A percentile compares a stretch with the other conserved stretches of the same genome.
Conservation (phyloP, 2,329 filamentous ascomycete species). For the Aspergillus nomiae region DNA sequence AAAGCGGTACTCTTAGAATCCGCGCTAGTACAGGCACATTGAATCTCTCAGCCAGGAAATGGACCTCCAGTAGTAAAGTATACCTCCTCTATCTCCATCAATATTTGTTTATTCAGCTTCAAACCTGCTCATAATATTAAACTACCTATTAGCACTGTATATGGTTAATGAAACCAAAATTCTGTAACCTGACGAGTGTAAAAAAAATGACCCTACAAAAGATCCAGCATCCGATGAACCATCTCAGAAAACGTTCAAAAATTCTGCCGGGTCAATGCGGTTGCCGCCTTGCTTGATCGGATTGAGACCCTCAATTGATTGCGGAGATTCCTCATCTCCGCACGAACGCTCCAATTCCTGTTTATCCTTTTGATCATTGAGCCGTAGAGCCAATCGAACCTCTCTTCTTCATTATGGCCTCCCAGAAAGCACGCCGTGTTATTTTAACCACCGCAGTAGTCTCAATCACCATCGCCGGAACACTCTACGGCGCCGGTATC, state of each 20-base stretch:
- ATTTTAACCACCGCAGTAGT: slow-evolving; percentile 58
- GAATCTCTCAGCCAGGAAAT: background rate
- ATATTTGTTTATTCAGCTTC: background rate
- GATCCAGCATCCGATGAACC: background rate
- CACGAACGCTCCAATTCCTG: background rate
- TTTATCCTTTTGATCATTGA: background rate
- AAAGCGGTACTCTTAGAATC: background rate
- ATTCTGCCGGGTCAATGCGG: background rate
- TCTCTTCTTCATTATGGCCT: background rate
- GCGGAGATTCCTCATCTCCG: background rate
- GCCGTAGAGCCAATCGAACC: background rate
- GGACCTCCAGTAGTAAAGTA: background rate
- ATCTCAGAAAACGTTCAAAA: background rate
- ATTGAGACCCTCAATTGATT: background rate
- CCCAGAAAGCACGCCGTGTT: slow-evolving; percentile 49
- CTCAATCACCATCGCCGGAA: slow-evolving; percentile 59
- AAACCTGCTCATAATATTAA: background rate
- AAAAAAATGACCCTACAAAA: background rate
- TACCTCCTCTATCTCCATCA: background rate
- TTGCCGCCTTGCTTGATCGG: background rate
- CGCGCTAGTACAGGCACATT: background rate
- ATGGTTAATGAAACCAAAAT: too few relatives aligned
- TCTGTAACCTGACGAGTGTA: background rate
- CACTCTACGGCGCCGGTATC: slow-evolving; percentile 61
- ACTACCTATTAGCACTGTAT: accelerated